These are phyloP conservation scores for Glonium stellatum DNA, from an alignment of 495 filamentous ascomycete species.

Conservation along the genomic window DNA sequence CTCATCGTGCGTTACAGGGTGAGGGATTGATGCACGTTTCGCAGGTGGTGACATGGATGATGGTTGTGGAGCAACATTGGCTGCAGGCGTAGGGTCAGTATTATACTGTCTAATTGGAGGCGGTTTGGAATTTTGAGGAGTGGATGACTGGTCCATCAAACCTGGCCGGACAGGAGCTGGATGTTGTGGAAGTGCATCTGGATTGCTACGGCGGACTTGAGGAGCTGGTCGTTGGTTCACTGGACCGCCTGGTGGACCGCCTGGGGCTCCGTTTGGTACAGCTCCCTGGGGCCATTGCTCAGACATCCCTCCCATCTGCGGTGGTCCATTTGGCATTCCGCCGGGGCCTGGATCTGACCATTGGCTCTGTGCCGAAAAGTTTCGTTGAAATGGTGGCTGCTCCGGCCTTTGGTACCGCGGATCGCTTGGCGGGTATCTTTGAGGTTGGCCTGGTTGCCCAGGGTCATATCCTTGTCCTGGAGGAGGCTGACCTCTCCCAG, in stretches of 20 bases:
- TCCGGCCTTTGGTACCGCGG: slow-evolving; percentile 8
- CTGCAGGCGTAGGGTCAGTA: slow-evolving; percentile 36
- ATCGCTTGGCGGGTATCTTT: slow-evolving; percentile 10
- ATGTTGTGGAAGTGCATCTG: slow-evolving; percentile 67
- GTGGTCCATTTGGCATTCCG: slow-evolving; percentile 15
- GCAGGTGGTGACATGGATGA: slow-evolving; percentile 25
- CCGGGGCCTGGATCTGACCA: slow-evolving; percentile 30
- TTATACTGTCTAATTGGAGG: slow-evolving; percentile 69
- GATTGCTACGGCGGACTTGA: slow-evolving; percentile 39
- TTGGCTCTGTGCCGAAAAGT: slow-evolving; percentile 22
- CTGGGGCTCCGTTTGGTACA: slow-evolving; percentile 8
- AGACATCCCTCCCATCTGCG: slow-evolving; percentile 15
- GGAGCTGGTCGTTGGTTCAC: slow-evolving; percentile 21
- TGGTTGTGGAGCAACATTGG: slow-evolving; percentile 29
- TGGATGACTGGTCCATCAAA: slow-evolving; percentile 39
- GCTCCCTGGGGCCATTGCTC: slow-evolving; percentile 19
- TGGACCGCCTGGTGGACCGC: slow-evolving; percentile 18
- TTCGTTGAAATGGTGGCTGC: slow-evolving; percentile 23
- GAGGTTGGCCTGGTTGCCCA: slow-evolving; percentile 3
- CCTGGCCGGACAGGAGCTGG: slow-evolving; percentile 76
- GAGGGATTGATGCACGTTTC: slow-evolving; percentile 23
- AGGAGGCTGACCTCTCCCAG: slow-evolving; percentile 11
- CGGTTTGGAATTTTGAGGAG: slow-evolving; percentile 44
- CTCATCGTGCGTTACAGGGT: slow-evolving; percentile 69
- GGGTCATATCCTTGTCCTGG: slow-evolving; percentile 12